Evolutionary conservation across 2,329 filamentous ascomycete species (phyloP), one percentile per base, ranked within the genome.

Genomic region (Aspergillus viridinutans): DNA sequence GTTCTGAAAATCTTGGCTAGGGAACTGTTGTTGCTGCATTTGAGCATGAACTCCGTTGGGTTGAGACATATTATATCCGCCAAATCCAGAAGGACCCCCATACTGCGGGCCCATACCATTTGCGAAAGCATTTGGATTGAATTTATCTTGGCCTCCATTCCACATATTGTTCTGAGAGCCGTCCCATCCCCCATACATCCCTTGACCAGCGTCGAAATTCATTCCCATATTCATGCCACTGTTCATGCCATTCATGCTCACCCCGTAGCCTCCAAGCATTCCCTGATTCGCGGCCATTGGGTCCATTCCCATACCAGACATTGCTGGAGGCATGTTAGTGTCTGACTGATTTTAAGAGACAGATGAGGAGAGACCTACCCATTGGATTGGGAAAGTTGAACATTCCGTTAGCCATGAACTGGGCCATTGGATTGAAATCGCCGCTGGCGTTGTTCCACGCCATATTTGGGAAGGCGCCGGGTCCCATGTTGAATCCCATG

Each of bases 81-180:
- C 79, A 77, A 83, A 90, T 80, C 86, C 87, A 82, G 85, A 82
- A 82, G 89, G 88, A 85, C 84, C 83, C 80, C 87, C 88, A 85
- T 84, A 90, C 80, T 90, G 88, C 89, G 87, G 86, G 82, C 85
- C 86, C 84, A 90, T 90, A 82, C 86, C 85, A 83, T 82, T 75
- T 78, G 85, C 72, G 71, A 78, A 83, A 84, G 85, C 86, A 89
- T 85, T 90, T 89, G 85, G 83, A 84, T 88, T 92, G 87, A 85
- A 90, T 88, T 90, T 91, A 90, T 90, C 88, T 88, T 89, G 87
- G 82, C 85, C 85, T 82, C 85, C 85, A 87, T 87, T 89, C 88
- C 88, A 91, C 82, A 87, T 75, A 75, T 72, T 76, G 71, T 75
- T 85, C 80, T 90, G 87, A 79, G 88, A 87, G 81, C 83, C 83